phyloP scores from a whole-genome alignment of 2,329 filamentous ascomycete genomes.

The Pseudogymnoascus sp. region DNA sequence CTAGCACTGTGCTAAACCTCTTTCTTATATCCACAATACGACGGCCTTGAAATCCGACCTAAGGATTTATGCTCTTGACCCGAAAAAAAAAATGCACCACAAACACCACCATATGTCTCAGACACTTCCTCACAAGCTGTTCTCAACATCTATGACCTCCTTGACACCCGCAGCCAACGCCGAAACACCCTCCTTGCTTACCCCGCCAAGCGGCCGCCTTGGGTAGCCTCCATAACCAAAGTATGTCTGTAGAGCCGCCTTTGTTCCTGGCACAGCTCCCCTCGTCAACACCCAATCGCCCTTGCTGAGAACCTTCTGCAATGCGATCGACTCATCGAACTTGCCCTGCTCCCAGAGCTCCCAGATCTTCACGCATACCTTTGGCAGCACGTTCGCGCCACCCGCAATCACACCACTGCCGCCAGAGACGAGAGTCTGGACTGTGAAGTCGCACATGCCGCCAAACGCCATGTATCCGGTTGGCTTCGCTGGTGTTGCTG shows the following conservation, averaged over 20 bases:
- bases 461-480: slow-evolving; percentile 78
- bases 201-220: slow-evolving; percentile 60
- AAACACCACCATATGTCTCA: neutral
- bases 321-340: slow-evolving; percentile 62
- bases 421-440: slow-evolving; percentile 71
- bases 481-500: slow-evolving; percentile 54
- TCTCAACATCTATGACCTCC: slow-evolving; percentile 61
- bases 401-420: slow-evolving; percentile 81
- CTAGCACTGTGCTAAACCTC: neutral
- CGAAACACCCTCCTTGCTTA: slow-evolving; percentile 48
- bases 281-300: slow-evolving; percentile 81
- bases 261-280: slow-evolving; percentile 77
- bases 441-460: slow-evolving; percentile 79
- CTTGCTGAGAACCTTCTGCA: slow-evolving; percentile 70
- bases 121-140: slow-evolving; percentile 26
- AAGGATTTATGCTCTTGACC: neutral
- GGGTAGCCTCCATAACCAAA: slow-evolving; percentile 76
- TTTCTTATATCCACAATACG: neutral
- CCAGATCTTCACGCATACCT: slow-evolving; percentile 72
- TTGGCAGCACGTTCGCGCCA: slow-evolving; percentile 77
- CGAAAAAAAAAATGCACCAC: neutral
- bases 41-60: neutral
- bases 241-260: slow-evolving; percentile 71
- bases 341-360: slow-evolving; percentile 66
- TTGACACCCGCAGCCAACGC: slow-evolving; percentile 47